phyloP scores from a whole-genome alignment of 768 basidiomycete genomes.

The Boletus fagicola region DNA sequence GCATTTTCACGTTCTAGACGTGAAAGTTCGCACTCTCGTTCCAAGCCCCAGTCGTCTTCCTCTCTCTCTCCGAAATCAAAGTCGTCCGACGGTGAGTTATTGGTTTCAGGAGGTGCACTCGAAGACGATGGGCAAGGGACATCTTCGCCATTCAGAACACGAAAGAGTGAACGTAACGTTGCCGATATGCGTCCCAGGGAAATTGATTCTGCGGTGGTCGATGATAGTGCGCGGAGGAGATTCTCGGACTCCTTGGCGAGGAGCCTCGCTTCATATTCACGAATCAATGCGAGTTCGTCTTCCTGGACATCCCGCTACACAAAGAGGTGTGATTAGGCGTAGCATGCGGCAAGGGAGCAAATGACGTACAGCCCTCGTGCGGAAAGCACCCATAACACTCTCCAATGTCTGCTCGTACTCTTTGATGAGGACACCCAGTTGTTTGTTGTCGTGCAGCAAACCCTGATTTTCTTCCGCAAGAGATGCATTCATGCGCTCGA shows the following conservation, averaged over 20 bases:
- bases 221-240: conserved; percentile 53
- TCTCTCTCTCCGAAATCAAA: conserved; percentile 33
- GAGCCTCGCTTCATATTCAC: conserved; percentile 89
- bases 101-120: conserved; percentile 5
- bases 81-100: background rate
- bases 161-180: conserved; percentile 66
- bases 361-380: conserved; percentile 80
- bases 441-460: conserved; percentile 93
- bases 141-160: conserved; percentile 68
- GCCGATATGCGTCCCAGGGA: conserved; percentile 70
- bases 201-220: conserved; percentile 63
- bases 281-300: conserved; percentile 83
- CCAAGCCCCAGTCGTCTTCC: conserved; percentile 75
- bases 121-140: conserved; percentile 11
- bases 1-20: conserved; percentile 87
- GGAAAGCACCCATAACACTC: conserved; percentile 87
- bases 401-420: conserved; percentile 98
- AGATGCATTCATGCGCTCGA: conserved; percentile 83
- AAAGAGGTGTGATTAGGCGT: background rate
- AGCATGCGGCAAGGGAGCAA: background rate
- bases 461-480: conserved; percentile 81
- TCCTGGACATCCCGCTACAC: conserved; percentile 87
- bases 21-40: conserved; percentile 87
- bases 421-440: conserved; percentile 83
- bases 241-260: conserved; percentile 70